Conservation (phyloP, 1,284 basidiomycete species). For the Farysia itapuensis region DNA sequence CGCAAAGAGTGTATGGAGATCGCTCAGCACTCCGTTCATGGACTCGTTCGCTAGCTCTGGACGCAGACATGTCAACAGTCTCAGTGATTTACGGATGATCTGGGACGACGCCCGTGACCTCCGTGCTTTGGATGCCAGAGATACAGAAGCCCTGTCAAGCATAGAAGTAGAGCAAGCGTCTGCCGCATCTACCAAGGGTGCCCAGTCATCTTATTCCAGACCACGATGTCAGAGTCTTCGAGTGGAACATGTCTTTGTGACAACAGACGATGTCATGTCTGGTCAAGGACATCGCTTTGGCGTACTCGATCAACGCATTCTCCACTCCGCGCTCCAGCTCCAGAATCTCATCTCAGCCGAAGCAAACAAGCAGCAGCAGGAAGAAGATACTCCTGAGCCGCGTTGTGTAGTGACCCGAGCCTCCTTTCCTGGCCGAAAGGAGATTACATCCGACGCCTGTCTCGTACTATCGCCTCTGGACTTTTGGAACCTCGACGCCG, state of each 20-base stretch:
- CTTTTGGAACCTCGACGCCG: slow-evolving; percentile 39
- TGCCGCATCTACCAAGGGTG: not conserved
- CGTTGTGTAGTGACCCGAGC: slow-evolving; percentile 13
- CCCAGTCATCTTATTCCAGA: slow-evolving; percentile 5
- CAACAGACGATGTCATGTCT: slow-evolving; percentile 51
- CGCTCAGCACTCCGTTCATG: slow-evolving; percentile 50
- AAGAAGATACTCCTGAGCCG: not conserved
- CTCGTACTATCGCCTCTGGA: slow-evolving; percentile 52
- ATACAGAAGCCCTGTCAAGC: slow-evolving; percentile 23
- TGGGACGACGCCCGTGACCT: slow-evolving; percentile 57
- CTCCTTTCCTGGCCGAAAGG: slow-evolving; percentile 24
- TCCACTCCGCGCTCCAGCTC: slow-evolving; percentile 45
- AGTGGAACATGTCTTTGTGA: slow-evolving; percentile 55
- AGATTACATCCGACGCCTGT: slow-evolving; percentile 10
- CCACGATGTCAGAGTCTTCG: slow-evolving; percentile 31
- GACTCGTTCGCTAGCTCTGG: slow-evolving; percentile 50
- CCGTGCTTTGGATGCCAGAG: slow-evolving; percentile 37
- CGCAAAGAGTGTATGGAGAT: slow-evolving; percentile 49
- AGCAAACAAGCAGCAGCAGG: not conserved
- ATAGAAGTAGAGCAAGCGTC: slow-evolving; percentile 2
- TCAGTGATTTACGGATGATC: slow-evolving; percentile 54
- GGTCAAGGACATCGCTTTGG: slow-evolving; percentile 48
- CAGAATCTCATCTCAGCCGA: slow-evolving; percentile 42
- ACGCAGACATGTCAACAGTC: slow-evolving; percentile 45
- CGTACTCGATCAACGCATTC: slow-evolving; percentile 44